phyloP scores from a whole-genome alignment of 2,329 filamentous ascomycete genomes.

The Ophiostoma sp. region DNA sequence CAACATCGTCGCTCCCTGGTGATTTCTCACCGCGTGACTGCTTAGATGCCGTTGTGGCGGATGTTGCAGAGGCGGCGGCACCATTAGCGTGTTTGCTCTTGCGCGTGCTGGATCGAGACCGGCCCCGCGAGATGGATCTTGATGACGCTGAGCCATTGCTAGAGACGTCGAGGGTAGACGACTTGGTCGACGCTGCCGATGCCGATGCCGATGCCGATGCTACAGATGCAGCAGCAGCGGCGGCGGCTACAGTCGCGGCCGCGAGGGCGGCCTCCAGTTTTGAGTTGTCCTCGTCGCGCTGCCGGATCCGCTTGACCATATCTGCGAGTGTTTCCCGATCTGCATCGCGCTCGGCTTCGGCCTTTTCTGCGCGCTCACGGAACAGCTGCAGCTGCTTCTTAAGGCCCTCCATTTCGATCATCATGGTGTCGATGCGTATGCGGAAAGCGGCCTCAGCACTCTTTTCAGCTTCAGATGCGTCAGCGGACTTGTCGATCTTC shows the following conservation, averaged over 20 bases:
- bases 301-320: conserved; percentile 78
- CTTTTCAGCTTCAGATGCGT: background rate
- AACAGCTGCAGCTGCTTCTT: conserved; percentile 74
- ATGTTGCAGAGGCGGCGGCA: conserved; percentile 16
- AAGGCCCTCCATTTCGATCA: conserved; percentile 74
- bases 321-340: conserved; percentile 72
- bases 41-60: conserved; percentile 30
- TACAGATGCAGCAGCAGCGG: conserved; percentile 25
- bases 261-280: conserved; percentile 40
- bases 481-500: background rate
- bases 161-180: conserved; percentile 25
- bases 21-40: conserved; percentile 26
- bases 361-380: conserved; percentile 69
- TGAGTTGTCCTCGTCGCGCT: conserved; percentile 53
- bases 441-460: conserved; percentile 43
- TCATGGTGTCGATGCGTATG: conserved; percentile 67
- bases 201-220: conserved; percentile 7
- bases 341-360: conserved; percentile 69
- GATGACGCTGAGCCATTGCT: background rate
- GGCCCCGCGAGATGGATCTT: background rate
- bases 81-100: background rate
- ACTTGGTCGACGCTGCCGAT: background rate
- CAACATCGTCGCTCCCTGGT: conserved; percentile 27
- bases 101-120: conserved; percentile 2
- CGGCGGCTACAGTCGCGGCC: conserved; percentile 33